A percentile compares a stretch with the other conserved stretches of the same genome.
phyloP scores from a whole-genome alignment of 805 yeast species.

The Suhomyces prunicola region DNA sequence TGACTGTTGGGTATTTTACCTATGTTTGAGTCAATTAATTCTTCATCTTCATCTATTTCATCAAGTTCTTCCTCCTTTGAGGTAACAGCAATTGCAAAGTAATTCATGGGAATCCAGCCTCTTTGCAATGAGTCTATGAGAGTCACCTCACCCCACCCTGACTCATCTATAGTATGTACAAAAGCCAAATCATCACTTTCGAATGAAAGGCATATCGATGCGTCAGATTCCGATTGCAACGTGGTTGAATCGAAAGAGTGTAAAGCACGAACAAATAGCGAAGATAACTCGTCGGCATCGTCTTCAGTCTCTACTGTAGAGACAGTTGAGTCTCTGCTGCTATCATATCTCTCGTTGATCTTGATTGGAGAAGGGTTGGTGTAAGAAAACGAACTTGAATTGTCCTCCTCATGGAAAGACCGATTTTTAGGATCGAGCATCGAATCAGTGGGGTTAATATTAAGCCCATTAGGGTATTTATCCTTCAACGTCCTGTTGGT shows the following conservation, averaged over 20 bases:
- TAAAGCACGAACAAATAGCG: conserved; percentile 53
- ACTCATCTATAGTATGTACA: conserved; percentile 72
- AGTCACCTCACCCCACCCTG: conserved; percentile 89
- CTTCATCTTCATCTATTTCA: conserved; percentile 17
- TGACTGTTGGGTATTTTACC: conserved; percentile 34
- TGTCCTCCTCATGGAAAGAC: background rate
- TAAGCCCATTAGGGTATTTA: conserved; percentile 20
- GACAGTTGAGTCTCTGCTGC: conserved; percentile 2
- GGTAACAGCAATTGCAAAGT: conserved; percentile 51
- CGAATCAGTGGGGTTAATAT: conserved; percentile 18
- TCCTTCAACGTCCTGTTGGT: conserved; percentile 9
- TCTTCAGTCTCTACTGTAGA: conserved; percentile 10
- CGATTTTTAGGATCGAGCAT: conserved; percentile 14
- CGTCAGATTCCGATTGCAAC: conserved; percentile 61
- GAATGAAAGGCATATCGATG: conserved; percentile 71
- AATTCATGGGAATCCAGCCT: conserved; percentile 88
- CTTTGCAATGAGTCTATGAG: conserved; percentile 57
- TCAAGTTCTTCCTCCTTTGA: conserved; percentile 21
- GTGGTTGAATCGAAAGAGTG: conserved; percentile 59
- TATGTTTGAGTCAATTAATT: conserved; percentile 14
- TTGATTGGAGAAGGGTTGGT: background rate
- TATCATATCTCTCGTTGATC: background rate
- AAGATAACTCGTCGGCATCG: conserved; percentile 46
- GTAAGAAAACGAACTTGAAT: background rate
- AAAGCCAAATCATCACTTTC: conserved; percentile 68